Evolutionary conservation across 352 stramenopile genomes (phyloP).

Genomic region (Saprolegnia diclina): DNA sequence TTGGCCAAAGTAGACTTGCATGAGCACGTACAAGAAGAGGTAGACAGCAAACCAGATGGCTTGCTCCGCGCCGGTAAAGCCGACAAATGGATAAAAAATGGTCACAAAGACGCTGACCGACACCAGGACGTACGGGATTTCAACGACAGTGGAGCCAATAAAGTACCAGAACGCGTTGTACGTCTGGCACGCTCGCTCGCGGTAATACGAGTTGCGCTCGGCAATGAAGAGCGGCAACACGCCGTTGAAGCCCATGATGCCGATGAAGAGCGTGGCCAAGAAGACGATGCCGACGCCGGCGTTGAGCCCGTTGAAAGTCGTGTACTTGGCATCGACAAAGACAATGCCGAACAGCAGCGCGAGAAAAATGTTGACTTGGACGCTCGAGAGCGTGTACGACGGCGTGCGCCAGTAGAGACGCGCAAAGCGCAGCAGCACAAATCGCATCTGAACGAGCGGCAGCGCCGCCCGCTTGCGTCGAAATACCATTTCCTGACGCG

Average conservation of each 20-base stretch:
- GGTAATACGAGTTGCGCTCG: conserved; percentile 86
- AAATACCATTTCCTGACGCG: conserved; percentile 29
- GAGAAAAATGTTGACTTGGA: conserved; percentile 67
- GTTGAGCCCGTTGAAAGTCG: conserved; percentile 49
- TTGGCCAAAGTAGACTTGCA: conserved; percentile 49
- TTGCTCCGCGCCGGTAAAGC: conserved; percentile 34
- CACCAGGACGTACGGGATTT: conserved; percentile 53
- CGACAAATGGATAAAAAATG: conserved; percentile 52
- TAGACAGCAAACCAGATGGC: conserved; percentile 28
- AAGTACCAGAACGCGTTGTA: conserved; percentile 77
- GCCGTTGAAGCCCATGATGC: conserved; percentile 68
- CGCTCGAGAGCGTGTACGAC: conserved; percentile 80
- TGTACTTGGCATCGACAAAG: conserved; percentile 47
- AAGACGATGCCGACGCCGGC: conserved; percentile 81
- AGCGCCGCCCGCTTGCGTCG: conserved; percentile 38
- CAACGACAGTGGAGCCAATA: conserved; percentile 62
- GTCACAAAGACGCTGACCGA: conserved; percentile 37
- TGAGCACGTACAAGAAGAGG: conserved; percentile 34
- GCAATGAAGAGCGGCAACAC: conserved; percentile 73
- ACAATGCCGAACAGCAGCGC: conserved; percentile 75
- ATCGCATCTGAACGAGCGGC: conserved; percentile 24
- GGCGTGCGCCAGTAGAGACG: conserved; percentile 69
- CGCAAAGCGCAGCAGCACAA: conserved; percentile 28
- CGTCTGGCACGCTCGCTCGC: conserved; percentile 76
- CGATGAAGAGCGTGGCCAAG: conserved; percentile 75